These are phyloP conservation scores for Quercus variabilis DNA, from an alignment of 306 rosid species.

Conservation along the genomic window DNA sequence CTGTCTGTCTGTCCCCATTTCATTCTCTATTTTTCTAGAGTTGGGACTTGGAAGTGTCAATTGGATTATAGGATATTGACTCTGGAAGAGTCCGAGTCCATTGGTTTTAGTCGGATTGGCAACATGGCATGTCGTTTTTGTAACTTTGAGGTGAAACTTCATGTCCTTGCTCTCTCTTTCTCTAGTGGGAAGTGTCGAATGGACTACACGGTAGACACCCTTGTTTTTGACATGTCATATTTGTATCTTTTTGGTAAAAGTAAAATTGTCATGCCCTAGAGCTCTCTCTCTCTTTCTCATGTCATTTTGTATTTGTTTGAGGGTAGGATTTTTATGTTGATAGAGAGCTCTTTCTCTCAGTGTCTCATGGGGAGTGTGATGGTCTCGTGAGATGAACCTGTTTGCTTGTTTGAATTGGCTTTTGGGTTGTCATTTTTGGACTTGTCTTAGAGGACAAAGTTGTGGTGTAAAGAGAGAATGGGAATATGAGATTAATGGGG, in stretches of 20 bases:
- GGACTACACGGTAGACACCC: no score
- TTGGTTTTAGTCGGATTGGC: not conserved
- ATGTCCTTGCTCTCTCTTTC: no score
- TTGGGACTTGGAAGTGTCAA: not conserved
- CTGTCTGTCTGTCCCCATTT: not conserved
- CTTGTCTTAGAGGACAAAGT: not conserved
- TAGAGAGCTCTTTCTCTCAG: not conserved
- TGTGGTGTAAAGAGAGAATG: not conserved
- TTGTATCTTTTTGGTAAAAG: no score
- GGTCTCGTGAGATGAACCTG: not conserved
- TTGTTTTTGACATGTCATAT: no score
- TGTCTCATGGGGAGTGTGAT: not conserved
- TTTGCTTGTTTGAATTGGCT: not conserved
- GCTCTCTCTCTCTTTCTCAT: not conserved
- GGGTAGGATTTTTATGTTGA: not conserved
- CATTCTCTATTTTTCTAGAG: not conserved
- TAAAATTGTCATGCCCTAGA: no score
- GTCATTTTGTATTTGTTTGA: not conserved
- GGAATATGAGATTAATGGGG: not conserved
- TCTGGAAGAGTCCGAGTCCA: no score
- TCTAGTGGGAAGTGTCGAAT: no score
- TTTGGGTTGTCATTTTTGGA: constrained; percentile 2
- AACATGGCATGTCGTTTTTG: not conserved
- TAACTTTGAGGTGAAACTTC: not conserved
- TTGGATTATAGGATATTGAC: not conserved